Conservation (phyloP, 495 filamentous ascomycete species). For the Hypoxylon lienhwacheense region DNA sequence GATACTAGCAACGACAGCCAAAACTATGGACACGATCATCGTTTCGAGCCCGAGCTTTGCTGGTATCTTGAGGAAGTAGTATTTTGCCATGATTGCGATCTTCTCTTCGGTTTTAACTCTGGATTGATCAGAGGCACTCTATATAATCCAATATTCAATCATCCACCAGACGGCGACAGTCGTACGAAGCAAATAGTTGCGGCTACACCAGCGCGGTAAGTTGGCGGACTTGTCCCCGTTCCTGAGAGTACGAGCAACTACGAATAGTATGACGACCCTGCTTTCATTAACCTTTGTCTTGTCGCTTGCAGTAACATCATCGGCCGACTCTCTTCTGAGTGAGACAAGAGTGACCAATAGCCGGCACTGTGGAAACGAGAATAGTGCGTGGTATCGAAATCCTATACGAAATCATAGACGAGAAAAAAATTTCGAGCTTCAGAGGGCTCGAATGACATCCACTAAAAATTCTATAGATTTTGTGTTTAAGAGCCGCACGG, state of each 20-base stretch:
- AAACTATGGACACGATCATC: neutral
- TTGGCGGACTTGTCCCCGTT: neutral
- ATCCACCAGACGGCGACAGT: neutral
- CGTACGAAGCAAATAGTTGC: neutral
- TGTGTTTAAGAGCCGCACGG: neutral
- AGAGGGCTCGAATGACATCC: neutral
- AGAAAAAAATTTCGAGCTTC: neutral
- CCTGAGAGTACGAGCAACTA: neutral
- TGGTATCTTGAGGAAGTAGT: neutral
- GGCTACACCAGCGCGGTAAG: neutral
- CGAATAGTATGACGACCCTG: conserved; percentile 6
- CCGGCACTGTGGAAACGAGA: neutral
- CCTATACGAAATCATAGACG: too few relatives aligned
- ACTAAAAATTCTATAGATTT: neutral
- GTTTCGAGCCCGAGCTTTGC: conserved; percentile 4
- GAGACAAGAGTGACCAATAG: neutral
- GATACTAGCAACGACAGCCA: neutral
- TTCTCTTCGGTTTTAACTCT: neutral
- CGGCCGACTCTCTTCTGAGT: neutral
- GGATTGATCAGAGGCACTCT: neutral
- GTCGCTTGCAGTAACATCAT: neutral
- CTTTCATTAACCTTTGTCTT: neutral
- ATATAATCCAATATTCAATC: conserved; percentile 2
- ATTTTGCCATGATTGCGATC: neutral
- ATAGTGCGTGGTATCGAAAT: neutral